Conservation (phyloP, 495 filamentous ascomycete genomes). For the Annulohypoxylon maeteangense region DNA sequence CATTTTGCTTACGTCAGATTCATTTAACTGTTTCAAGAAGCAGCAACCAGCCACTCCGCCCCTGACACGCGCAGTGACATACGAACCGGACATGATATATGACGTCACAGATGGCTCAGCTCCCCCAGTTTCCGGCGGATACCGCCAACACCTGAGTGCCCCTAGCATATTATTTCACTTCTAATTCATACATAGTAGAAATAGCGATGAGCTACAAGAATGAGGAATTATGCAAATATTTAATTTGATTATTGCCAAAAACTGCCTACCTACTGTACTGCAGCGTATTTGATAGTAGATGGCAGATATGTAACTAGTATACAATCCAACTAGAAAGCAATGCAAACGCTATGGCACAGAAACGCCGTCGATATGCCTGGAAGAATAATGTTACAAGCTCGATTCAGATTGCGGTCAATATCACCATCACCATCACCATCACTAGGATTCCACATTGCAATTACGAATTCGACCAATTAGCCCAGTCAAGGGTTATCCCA, state of each 20-base stretch:
- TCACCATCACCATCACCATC: not conserved
- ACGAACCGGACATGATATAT: not conserved
- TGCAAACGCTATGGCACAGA: slow-evolving; percentile 26
- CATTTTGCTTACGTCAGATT: slow-evolving; percentile 8
- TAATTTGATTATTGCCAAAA: not conserved
- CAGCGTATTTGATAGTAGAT: slow-evolving; percentile 13
- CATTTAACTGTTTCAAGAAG: slow-evolving; percentile 1
- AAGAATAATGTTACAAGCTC: slow-evolving; percentile 22
- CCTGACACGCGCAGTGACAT: slow-evolving; percentile 9
- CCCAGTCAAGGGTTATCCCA: not conserved
- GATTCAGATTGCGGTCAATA: not conserved
- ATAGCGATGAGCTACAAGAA: no score
- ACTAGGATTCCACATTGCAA: not conserved
- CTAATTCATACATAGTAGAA: no score
- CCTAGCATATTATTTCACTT: not conserved
- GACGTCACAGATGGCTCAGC: slow-evolving; percentile 8
- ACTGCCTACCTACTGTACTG: no score
- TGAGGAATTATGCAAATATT: not conserved
- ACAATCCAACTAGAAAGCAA: slow-evolving; percentile 20
- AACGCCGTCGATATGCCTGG: slow-evolving; percentile 33
- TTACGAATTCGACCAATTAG: not conserved
- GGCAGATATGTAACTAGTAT: slow-evolving; percentile 15
- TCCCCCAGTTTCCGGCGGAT: not conserved
- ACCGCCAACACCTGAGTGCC: no score
- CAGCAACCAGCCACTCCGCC: slow-evolving; percentile 14